These are phyloP conservation scores for Apostasia ramifera DNA, from an alignment of 106 monocot species.

Conservation along the genomic window DNA sequence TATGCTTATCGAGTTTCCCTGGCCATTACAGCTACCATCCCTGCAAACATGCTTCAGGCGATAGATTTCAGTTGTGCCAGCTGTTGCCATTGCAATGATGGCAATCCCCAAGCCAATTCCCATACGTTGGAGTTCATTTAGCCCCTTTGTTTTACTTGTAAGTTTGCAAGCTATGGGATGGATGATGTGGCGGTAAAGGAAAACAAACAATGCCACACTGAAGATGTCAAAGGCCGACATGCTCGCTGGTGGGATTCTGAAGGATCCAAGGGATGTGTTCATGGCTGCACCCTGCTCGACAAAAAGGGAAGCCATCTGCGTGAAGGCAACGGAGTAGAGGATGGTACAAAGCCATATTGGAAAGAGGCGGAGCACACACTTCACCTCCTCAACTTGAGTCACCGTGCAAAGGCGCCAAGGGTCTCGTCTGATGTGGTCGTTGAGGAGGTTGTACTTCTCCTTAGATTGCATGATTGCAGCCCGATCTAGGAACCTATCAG, in stretches of 20 bases:
- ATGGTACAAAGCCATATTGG: conserved; percentile 35
- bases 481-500: conserved; percentile 15
- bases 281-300: conserved; percentile 39
- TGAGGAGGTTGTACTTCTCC: neutral
- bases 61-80: neutral
- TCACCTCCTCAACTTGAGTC: conserved; percentile 27
- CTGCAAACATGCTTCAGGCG: conserved; percentile 1
- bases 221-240: conserved; percentile 24
- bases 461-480: conserved; percentile 8
- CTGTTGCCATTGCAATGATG: conserved; percentile 10
- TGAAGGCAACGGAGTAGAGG: conserved; percentile 20
- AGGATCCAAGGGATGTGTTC: conserved; percentile 12
- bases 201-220: conserved; percentile 17
- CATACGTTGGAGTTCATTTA: conserved; percentile 7
- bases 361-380: conserved; percentile 29
- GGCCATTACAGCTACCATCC: neutral
- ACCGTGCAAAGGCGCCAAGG: conserved; percentile 19
- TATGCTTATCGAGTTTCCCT: conserved; percentile 14
- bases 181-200: conserved; percentile 14
- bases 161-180: conserved; percentile 5
- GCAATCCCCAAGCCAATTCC: conserved; percentile 7
- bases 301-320: conserved; percentile 27
- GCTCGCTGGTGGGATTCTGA: conserved; percentile 25
- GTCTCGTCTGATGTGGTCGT: neutral
- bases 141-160: neutral